Base-by-base conservation (phyloP, 345 rosid genomes). In the Citrus medica region DNA sequence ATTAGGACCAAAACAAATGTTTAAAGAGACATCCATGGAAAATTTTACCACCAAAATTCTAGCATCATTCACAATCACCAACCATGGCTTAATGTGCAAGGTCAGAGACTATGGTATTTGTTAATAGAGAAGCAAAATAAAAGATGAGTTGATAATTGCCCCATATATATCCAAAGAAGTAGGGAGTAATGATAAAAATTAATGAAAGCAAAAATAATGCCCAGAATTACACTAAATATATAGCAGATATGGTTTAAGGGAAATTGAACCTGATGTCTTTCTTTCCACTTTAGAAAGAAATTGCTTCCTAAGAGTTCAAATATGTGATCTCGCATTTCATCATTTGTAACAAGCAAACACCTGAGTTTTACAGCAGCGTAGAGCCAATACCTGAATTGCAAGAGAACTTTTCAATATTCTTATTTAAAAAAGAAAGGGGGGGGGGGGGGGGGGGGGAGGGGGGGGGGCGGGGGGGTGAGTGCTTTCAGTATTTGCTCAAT, bases 311-410 rank as follows among this genome's bases (percentile, higher is more conserved):
- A 37, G 58, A 95, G 92, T 81, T 92, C 98, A 78, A 95, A 95
- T 67, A 91, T 92, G 88, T 95, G 98, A 88, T 93, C 98, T 77
- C 95, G 91, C 98, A 95, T 93, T 81, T 95, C 94, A 83, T 95
- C 99, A 82, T 95, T 93, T 4, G 97, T 93, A 79, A 93, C 90
- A 53, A 93, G 91, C 80, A 91, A 83, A 82, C 98, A 95, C 81
- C 89, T 87, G 62, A 93, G 89, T 75, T 88, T 92, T 33, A 90
- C 94, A 79, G 94, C 87, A 78, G 99, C 97, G 71, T 91, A 95
- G 0, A 93, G 93, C 96, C 98, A 95, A 79, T 91, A 95, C 97
- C 95, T 94, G 73, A 67, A 81, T 38, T 46, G 16, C 13, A n/a
- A 21, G 24, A 35, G 27, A 71, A 60, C 9, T 14, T 25, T 38